Evolutionary conservation across 352 stramenopile species (phyloP).

Genomic region (Thalassiosira ordinaria): DNA sequence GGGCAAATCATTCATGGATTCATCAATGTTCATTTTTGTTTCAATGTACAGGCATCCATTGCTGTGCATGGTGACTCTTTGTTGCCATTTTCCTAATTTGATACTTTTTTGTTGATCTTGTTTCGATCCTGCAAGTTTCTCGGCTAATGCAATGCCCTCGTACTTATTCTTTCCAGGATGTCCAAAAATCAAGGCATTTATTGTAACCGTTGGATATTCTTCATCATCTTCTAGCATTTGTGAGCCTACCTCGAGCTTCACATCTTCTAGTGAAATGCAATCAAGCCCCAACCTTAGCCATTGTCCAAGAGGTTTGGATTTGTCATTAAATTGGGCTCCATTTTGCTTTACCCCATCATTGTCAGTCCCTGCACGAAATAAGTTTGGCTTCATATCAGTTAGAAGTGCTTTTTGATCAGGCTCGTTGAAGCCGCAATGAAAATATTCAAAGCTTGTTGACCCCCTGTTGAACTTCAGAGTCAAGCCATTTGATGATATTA

Average conservation of each 20-base stretch:
- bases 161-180: constrained; percentile 25
- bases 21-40: constrained; percentile 24
- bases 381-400: constrained; percentile 24
- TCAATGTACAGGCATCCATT: constrained; percentile 42
- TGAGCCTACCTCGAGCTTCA: constrained; percentile 5
- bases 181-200: constrained; percentile 33
- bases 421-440: not conserved
- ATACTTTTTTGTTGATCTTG: not conserved
- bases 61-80: constrained; percentile 37
- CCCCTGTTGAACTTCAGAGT: not conserved
- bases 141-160: constrained; percentile 37
- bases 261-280: constrained; percentile 30
- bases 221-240: not conserved
- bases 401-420: constrained; percentile 1
- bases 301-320: constrained; percentile 46
- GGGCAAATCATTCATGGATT: constrained; percentile 37
- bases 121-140: constrained; percentile 4
- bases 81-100: constrained; percentile 24
- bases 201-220: constrained; percentile 17
- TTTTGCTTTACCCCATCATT: constrained; percentile 59
- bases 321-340: constrained; percentile 38
- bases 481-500: constrained; percentile 21
- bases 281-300: constrained; percentile 50
- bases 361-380: constrained; percentile 53
- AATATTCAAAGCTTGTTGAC: constrained; percentile 31